Conservation (phyloP, 2,329 filamentous ascomycete genomes). For the Cladosporium sphaerospermum region DNA sequence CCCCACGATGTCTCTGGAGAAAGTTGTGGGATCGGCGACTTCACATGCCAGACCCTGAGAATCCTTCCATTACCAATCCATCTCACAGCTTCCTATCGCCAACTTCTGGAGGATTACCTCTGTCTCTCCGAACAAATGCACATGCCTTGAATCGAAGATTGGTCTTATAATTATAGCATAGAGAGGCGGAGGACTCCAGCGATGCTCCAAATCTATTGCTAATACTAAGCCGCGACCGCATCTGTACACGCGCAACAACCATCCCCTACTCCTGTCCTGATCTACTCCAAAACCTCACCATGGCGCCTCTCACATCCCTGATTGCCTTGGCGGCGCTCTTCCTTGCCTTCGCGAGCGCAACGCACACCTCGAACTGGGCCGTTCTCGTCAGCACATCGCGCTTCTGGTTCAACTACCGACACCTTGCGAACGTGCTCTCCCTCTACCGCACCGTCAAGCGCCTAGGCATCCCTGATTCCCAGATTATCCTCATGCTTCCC, state of each 20-base stretch:
- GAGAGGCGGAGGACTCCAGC: not conserved
- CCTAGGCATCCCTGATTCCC: slow-evolving; percentile 92
- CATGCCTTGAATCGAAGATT: not conserved
- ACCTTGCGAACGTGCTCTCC: slow-evolving; percentile 94
- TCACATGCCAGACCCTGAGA: slow-evolving; percentile 2
- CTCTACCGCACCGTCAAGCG: slow-evolving; percentile 98
- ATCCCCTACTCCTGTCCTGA: not conserved
- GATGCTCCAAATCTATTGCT: not conserved
- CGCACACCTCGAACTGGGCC: slow-evolving; percentile 98
- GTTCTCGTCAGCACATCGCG: slow-evolving; percentile 97
- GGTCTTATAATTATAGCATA: not conserved
- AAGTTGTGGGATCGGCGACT: slow-evolving; percentile 1
- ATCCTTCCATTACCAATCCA: slow-evolving; percentile 4
- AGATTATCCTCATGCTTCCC: slow-evolving; percentile 99
- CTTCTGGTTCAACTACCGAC: slow-evolving; percentile 99
- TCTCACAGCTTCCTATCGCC: not conserved
- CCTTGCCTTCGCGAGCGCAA: slow-evolving; percentile 45
- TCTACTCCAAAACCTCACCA: not conserved
- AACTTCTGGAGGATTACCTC: not conserved
- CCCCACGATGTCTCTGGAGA: not conserved
- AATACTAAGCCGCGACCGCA: not conserved
- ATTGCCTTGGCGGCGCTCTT: slow-evolving; percentile 19
- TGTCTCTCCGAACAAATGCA: not conserved
- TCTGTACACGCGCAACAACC: not conserved
- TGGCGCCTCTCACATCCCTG: not conserved